Conservation (phyloP, 345 rosid species). For the Balakata baccata region DNA sequence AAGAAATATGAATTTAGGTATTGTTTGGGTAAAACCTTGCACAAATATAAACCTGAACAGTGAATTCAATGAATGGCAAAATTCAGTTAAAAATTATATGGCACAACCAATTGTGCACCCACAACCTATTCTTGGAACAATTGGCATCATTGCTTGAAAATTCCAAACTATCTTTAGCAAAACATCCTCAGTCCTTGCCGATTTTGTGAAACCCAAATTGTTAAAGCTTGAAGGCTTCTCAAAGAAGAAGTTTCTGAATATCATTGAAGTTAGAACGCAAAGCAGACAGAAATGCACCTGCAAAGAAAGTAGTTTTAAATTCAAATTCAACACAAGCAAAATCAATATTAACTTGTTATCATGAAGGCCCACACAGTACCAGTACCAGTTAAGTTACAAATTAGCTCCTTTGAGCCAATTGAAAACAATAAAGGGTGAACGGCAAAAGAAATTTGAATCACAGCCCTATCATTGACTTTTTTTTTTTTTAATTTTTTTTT, state of each 20-base stretch:
- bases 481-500: too few species aligned
- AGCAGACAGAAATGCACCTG: constrained; percentile 77
- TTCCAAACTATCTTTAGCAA: constrained; percentile 12
- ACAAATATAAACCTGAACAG: constrained; percentile 1
- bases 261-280: constrained; percentile 72
- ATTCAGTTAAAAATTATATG: constrained; percentile 3
- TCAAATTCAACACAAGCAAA: neutral
- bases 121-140: neutral
- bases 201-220: constrained; percentile 5
- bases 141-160: neutral
- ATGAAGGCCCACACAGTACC: neutral
- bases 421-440: neutral
- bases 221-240: constrained; percentile 13
- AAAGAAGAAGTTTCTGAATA: constrained; percentile 71
- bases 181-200: constrained; percentile 4
- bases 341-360: neutral
- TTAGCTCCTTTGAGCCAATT: neutral
- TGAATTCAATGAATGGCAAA: constrained; percentile 20
- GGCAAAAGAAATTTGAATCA: neutral
- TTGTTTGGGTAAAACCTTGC: neutral
- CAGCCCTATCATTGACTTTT: neutral
- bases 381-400: neutral
- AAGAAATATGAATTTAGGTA: neutral
- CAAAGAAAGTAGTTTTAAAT: constrained; percentile 20
- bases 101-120: constrained; percentile 14